Evolutionary conservation across 2,329 filamentous ascomycete species (phyloP), one percentile per base, ranked within the genome.

Genomic region (Clonostachys byssicola): DNA sequence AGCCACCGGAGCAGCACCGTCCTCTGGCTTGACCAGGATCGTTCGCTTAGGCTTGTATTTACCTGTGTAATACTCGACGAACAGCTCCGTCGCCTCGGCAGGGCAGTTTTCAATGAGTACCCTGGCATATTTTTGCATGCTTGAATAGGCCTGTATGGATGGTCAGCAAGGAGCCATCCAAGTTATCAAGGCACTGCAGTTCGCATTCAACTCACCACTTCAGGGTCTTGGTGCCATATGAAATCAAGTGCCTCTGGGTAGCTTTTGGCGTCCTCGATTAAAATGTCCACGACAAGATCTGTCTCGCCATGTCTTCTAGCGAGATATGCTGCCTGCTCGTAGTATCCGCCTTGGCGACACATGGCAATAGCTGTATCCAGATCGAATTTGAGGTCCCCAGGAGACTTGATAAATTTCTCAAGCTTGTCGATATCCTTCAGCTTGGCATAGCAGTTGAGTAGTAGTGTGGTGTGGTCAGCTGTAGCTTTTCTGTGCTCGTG

Each of bases 361-460:
- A 99, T 96, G 3, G 87, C 83, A 53, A 99, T 99, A 13, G 94
- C 94, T 2, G 94, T 99, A 55, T 99, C 94, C 4, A 97, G 76
- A 63, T 99, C 94, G 59, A 99, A 99, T 59, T 95, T 96, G 40
- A 96, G 78, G 57, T 96, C 92, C 3, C 89, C 91, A 0, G 92
- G 92, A 30, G 91, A 92, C 62, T 95, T 95, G 68, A 99, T 99
- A 56, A 99, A 99, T 20, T 88, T 87, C 60, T 99, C 92, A 7
- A 99, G 76, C 68, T 99, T 99, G 48, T 91, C 88, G 6, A 96
- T 92, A 62, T 99, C 94, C 65, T 99, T 99, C 14, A 97, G 73
- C 62, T 99, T 99, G 1, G 94, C 94, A 62, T 99, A 99, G 67
- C 94, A 99, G 63, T 99, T 99, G 40, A 99, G 72, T 1, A 99